These are phyloP conservation scores for Saccharomyces pastorianus DNA, from an alignment of 1,139 yeast genomes.

Conservation along the genomic window DNA sequence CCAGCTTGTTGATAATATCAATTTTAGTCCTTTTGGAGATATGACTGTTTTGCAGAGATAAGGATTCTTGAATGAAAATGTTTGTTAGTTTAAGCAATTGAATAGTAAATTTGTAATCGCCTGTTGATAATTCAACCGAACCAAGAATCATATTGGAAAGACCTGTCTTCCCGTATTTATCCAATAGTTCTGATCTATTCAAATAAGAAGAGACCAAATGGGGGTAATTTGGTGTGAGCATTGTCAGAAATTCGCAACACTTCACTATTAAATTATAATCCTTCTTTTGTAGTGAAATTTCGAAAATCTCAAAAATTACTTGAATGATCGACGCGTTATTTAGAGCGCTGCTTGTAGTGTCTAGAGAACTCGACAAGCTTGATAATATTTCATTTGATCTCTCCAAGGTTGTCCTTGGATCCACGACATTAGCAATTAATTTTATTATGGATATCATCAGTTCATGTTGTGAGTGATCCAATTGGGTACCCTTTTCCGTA, in stretches of 20 bases:
- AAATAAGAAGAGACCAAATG: conserved; percentile 75
- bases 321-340: conserved; percentile 41
- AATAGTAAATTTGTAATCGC: conserved; percentile 58
- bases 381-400: conserved; percentile 37
- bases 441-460: conserved; percentile 43
- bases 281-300: conserved; percentile 56
- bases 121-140: conserved; percentile 63
- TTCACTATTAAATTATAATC: conserved; percentile 41
- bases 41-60: conserved; percentile 28
- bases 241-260: conserved; percentile 45
- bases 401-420: conserved; percentile 35
- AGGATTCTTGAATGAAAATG: conserved; percentile 47
- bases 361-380: conserved; percentile 1
- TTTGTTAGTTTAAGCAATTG: conserved; percentile 49
- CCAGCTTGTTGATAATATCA: conserved; percentile 49
- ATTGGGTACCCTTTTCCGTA: conserved; percentile 21
- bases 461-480: conserved; percentile 28
- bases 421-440: conserved; percentile 44
- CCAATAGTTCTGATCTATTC: conserved; percentile 56
- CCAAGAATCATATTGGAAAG: conserved; percentile 57
- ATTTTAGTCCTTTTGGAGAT: conserved; percentile 42
- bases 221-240: conserved; percentile 44
- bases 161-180: conserved; percentile 64
- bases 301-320: conserved; percentile 55
- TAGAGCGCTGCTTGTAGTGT: conserved; percentile 28